These are phyloP conservation scores for Verticillium tricorpus DNA, from an alignment of 2,329 filamentous ascomycete species.

Conservation along the genomic window DNA sequence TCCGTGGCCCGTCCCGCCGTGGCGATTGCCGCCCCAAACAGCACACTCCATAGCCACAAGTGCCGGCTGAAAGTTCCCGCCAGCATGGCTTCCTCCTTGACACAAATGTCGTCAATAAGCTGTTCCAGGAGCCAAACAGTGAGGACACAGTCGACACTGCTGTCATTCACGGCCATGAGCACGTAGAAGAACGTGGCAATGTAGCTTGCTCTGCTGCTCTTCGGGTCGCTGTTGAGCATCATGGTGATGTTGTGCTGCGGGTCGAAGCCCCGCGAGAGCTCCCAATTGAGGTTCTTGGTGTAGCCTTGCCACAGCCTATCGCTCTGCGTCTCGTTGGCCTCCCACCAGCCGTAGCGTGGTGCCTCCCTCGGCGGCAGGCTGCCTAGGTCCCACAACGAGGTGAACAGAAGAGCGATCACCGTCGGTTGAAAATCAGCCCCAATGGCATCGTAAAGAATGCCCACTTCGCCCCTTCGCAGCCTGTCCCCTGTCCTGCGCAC, in stretches of 20 bases:
- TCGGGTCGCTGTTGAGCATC: conserved; percentile 28
- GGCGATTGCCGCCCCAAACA: conserved; percentile 39
- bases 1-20: conserved; percentile 30
- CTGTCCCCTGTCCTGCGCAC: conserved; percentile 32
- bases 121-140: conserved; percentile 42
- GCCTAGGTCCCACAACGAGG: conserved; percentile 35
- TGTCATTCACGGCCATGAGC: conserved; percentile 37
- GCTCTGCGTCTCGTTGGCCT: conserved; percentile 27
- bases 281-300: conserved; percentile 30
- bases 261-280: conserved; percentile 28
- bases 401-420: conserved; percentile 38
- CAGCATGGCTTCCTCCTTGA: conserved; percentile 33
- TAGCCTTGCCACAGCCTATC: conserved; percentile 31
- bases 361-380: conserved; percentile 27
- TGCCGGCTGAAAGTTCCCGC: conserved; percentile 36
- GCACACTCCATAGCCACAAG: conserved; percentile 41
- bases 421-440: conserved; percentile 36
- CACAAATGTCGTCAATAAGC: conserved; percentile 36
- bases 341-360: conserved; percentile 31
- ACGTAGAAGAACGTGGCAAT: conserved; percentile 44
- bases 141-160: conserved; percentile 35
- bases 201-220: conserved; percentile 38
- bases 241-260: conserved; percentile 25
- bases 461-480: conserved; percentile 33
- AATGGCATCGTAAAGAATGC: conserved; percentile 20